Conservation (phyloP, 345 rosid genomes). For the Cardamine resedifolia region DNA sequence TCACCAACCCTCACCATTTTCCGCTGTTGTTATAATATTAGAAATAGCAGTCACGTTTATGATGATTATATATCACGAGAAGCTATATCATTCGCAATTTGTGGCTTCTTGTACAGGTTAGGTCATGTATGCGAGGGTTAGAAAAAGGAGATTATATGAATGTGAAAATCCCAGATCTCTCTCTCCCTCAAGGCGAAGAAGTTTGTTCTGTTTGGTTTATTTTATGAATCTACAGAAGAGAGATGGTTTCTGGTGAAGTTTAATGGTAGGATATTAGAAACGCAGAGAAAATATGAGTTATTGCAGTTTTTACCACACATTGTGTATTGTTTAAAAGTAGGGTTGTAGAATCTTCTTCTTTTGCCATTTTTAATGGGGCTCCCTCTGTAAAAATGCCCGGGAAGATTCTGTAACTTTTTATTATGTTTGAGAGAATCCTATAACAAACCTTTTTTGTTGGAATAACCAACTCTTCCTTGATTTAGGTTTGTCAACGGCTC, state of each 20-base stretch:
- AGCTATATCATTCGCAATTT: not conserved
- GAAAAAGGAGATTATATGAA: no score
- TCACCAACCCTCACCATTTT: constrained; percentile 34
- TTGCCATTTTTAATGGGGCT: no score
- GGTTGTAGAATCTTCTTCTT: not conserved
- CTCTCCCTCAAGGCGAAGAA: constrained; percentile 16
- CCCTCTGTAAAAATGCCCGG: constrained; percentile 15
- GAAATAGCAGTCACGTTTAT: not conserved
- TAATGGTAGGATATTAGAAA: constrained; percentile 12
- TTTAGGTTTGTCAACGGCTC: constrained; percentile 24
- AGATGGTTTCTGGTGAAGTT: constrained; percentile 19
- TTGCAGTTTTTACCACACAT: constrained; percentile 21
- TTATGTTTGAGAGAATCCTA: not conserved
- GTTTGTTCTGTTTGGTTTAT: constrained; percentile 25
- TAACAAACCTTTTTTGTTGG: constrained; percentile 24
- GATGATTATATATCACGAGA: not conserved
- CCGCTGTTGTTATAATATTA: not conserved
- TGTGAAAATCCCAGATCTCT: not conserved
- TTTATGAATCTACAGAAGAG: constrained; percentile 1
- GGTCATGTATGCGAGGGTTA: not conserved
- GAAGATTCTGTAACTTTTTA: not conserved
- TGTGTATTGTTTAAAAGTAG: constrained; percentile 18
- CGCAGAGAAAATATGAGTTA: not conserved
- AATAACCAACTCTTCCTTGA: constrained; percentile 22
- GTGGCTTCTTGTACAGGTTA: constrained; percentile 25